Evolutionary conservation across 768 basidiomycete genomes (phyloP), one percentile per base, ranked within the genome.

Genomic region (Dacryopinax primogenitus): DNA sequence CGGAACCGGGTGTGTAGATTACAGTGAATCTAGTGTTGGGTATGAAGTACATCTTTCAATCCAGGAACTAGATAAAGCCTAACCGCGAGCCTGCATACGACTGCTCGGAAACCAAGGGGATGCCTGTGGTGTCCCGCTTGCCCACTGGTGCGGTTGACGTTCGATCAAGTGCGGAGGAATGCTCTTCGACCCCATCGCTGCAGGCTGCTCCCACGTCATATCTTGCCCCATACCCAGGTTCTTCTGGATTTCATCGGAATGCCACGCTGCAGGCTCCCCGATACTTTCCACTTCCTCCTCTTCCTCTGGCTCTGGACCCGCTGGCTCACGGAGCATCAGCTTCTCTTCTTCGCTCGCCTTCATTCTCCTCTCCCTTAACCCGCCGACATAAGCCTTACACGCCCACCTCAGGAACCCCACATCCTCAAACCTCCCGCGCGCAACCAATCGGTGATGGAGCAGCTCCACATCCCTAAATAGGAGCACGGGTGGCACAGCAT

Each of bases 391-490:
- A 2, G 85, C 77, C 75, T 84, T 84, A 70, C 82, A 84, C 1
- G 86, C 72, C 80, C 84, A 92, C 68, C 83, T 90, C 47, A 95
- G 67, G 70, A 85, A 89, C 6, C 77, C 81, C 30, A 93, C 77
- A 18, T 83, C 83, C 37, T 78, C 76, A 73, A 77, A 15, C 33
- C 69, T 70, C 6, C 69, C 72, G 18, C 72, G 72, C n/a, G 70
- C 47, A 6, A 86, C 83, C 32, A 92, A 74, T 30, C 86, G 79
- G 66, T 90, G 82, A 72, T 95, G 92, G 62, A 96, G 76, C 3
- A 86, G 67, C 68, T 89, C 86, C n/a, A 95, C 68, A 71, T 95
- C 91, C 16, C 76, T 69, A 72, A 92, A 95, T 13, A 83, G 80
- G 23, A 95, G 69, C 39, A 92, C 73, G 0, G 92, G 92, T 0